Evolutionary conservation across 2,329 filamentous ascomycete genomes (phyloP), one percentile per base, ranked within the genome.

Genomic region (Epichloe bromicola): DNA sequence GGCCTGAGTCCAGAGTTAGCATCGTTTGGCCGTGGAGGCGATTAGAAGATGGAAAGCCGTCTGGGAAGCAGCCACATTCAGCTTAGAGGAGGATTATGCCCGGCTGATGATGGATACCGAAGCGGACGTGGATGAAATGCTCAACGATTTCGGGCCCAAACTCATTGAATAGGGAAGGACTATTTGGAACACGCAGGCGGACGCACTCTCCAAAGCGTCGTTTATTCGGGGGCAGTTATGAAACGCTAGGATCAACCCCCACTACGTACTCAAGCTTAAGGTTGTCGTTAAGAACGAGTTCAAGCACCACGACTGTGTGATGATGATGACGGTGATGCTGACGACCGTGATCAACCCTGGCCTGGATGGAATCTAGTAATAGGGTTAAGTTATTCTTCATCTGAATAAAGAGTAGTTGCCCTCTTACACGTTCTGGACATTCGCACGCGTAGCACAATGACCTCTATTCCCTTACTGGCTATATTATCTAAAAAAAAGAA

Each of bases 61-160:
- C 6, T 78, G 69, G 70, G 63, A 53, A 34, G 38, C 53, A 0
- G 63, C 67, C 3, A 76, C 71, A 0, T 68, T 76, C 51, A 61
- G 58, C 3, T 53, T 54, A 0, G 61, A 67, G 2, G 59, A 63
- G 5, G 60, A 64, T 8, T 55, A 52, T 34, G 5, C 37, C 2
- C 33, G 36, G 23, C 56, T 54, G 10, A 17, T 48, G 34, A 30
- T 52, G 3, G 49, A 46, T 14, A 41, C 44, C 7, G 52, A 53
- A 17, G 40, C 40, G 14, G 38, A 26, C 5, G 50, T 49, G n/a
- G 43, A 48, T 17, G 52, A 58, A 2, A 33, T 71, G 26, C 53
- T 71, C 4, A 54, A 62, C 2, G 58, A 64, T 3, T 72, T 73
- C 52, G 70, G 70, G 1, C 38, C 53, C 1, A 48, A 56, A 46